Evolutionary conservation across 306 rosid genomes (phyloP).

Genomic region (Inga laurina): DNA sequence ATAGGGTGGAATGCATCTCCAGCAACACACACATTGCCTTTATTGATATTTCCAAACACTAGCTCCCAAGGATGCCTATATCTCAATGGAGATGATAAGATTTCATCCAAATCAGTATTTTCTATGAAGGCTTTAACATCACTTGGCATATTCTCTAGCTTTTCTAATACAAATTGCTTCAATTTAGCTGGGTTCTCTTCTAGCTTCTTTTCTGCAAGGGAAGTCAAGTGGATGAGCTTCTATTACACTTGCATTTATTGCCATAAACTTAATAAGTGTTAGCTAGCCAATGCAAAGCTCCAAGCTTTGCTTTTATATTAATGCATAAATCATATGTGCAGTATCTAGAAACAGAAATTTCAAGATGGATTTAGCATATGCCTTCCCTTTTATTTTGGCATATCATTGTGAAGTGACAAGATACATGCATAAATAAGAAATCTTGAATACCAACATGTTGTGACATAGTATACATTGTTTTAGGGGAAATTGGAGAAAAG

Average conservation of each 20-base stretch:
- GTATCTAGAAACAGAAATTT: not conserved
- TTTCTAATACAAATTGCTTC: constrained; percentile 52
- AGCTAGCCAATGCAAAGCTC: not conserved
- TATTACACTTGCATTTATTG: not conserved
- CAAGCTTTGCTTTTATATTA: not conserved
- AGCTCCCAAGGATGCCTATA: constrained; percentile 68
- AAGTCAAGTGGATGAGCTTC: not conserved
- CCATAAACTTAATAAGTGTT: not conserved
- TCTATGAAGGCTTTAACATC: constrained; percentile 41
- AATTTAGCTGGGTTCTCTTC: constrained; percentile 42
- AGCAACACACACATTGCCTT: constrained; percentile 65
- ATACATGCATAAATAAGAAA: not conserved
- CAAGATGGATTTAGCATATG: not conserved
- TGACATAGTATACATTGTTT: not conserved
- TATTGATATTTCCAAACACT: constrained; percentile 55
- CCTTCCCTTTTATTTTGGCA: not conserved
- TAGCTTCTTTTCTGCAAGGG: constrained; percentile 45
- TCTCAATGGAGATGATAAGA: constrained; percentile 42
- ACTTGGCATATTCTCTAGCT: constrained; percentile 52
- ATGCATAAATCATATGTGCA: not conserved
- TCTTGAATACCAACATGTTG: not conserved
- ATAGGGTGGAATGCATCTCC: constrained; percentile 81
- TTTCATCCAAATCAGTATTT: constrained; percentile 38
- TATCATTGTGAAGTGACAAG: not conserved
- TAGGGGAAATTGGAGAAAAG: no score